These are phyloP conservation scores for Alternaria incomplexa DNA, from an alignment of 2,329 filamentous ascomycete genomes.

Conservation along the genomic window DNA sequence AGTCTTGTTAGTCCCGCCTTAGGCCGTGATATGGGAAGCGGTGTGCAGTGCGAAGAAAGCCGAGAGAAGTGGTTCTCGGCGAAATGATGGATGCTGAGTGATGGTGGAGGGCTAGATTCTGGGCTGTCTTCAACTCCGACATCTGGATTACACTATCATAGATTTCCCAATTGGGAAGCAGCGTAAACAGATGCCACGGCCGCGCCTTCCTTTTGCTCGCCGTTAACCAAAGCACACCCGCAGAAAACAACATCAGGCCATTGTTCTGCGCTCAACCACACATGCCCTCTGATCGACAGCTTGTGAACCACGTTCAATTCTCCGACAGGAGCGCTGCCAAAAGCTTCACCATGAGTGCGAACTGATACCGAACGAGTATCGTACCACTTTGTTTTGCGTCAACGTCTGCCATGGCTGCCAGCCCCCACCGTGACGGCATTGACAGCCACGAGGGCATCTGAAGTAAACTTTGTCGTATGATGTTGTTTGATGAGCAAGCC, in stretches of 20 bases:
- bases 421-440: constrained; percentile 14
- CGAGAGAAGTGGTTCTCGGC: constrained; percentile 8
- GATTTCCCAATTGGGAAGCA: constrained; percentile 18
- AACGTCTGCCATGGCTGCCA: constrained; percentile 24
- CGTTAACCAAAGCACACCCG: constrained; percentile 2
- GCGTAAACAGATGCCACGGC: constrained; percentile 16
- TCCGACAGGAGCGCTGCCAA: constrained; percentile 11
- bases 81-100: constrained; percentile 22
- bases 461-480: constrained; percentile 48
- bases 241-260: constrained; percentile 42
- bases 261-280: constrained; percentile 28
- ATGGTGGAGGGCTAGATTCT: constrained; percentile 9
- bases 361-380: constrained; percentile 38
- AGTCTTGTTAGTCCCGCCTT: constrained; percentile 26
- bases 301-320: constrained; percentile 2
- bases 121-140: not conserved
- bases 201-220: not conserved
- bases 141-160: constrained; percentile 7
- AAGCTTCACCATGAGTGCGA: constrained; percentile 21
- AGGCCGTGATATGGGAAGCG: constrained; percentile 32
- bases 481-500: constrained; percentile 39
- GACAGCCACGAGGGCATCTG: constrained; percentile 26
- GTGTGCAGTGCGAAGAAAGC: constrained; percentile 29
- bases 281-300: constrained; percentile 3
- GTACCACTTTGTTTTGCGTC: constrained; percentile 43